Evolutionary conservation across 1,139 yeast genomes (phyloP).

Genomic region (Candida tropicalis): DNA sequence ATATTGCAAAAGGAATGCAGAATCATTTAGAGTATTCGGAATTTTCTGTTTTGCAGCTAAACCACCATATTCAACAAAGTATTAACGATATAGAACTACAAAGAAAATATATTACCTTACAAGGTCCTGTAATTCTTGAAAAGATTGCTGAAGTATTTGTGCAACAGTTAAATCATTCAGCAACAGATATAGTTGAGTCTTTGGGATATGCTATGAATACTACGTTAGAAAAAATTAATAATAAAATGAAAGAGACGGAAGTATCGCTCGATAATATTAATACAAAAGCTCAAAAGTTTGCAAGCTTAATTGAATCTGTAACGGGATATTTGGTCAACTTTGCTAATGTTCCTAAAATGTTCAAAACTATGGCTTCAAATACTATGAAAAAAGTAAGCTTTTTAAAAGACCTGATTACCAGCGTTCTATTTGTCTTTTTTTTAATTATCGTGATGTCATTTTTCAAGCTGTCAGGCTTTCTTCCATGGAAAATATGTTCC

Average conservation of each 20-base stretch:
- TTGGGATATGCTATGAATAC: slow-evolving; percentile 14
- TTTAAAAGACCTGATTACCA: neutral
- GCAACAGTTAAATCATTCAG: slow-evolving; percentile 6
- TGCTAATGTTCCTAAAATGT: neutral
- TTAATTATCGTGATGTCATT: neutral
- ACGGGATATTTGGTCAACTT: neutral
- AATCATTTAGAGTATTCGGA: slow-evolving; percentile 8
- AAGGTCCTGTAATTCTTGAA: slow-evolving; percentile 3
- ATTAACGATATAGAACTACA: slow-evolving; percentile 4
- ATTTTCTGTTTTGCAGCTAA: slow-evolving; percentile 1
- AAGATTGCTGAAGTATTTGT: slow-evolving; percentile 3
- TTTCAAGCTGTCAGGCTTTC: neutral
- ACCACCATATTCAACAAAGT: slow-evolving; percentile 3
- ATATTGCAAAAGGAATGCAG: slow-evolving; percentile 1
- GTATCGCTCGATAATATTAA: slow-evolving; percentile 15
- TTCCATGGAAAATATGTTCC: neutral
- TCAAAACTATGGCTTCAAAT: neutral
- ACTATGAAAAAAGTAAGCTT: neutral
- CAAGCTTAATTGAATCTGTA: neutral
- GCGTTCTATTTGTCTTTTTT: neutral
- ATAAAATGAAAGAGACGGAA: slow-evolving; percentile 16
- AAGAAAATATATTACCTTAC: slow-evolving; percentile 1
- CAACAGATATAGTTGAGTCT: slow-evolving; percentile 1
- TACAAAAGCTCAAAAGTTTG: slow-evolving; percentile 4
- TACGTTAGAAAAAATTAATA: slow-evolving; percentile 14